Evolutionary conservation across 345 rosid genomes (phyloP).

Genomic region (Gossypium anomalum): DNA sequence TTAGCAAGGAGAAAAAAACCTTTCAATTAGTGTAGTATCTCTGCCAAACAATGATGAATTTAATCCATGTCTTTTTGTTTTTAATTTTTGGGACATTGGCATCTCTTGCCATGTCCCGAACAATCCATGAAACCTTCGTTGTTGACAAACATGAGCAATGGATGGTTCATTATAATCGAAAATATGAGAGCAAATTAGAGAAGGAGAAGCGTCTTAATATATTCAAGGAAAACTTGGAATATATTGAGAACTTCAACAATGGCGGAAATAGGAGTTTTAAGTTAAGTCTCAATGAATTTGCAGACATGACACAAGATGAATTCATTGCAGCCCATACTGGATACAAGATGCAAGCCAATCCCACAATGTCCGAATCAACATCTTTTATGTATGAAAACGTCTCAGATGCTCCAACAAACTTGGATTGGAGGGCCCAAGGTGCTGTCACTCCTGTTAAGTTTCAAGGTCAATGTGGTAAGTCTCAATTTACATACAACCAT

Average conservation of each 20-base stretch:
- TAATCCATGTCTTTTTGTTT: background rate
- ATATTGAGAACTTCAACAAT: constrained; percentile 50
- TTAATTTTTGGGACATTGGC: constrained; percentile 8
- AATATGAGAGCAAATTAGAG: constrained; percentile 49
- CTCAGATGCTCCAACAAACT: constrained; percentile 13
- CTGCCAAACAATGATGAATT: background rate
- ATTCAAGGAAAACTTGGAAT: constrained; percentile 45
- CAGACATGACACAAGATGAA: constrained; percentile 67
- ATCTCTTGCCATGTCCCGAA: constrained; percentile 12
- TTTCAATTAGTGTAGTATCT: background rate
- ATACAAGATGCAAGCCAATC: background rate
- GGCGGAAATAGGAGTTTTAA: constrained; percentile 34
- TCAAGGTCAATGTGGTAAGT: constrained; percentile 77
- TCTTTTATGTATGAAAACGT: background rate
- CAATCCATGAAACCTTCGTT: constrained; percentile 16
- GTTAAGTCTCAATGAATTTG: constrained; percentile 52
- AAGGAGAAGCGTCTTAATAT: constrained; percentile 22
- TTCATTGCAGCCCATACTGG: constrained; percentile 16
- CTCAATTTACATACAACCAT: background rate
- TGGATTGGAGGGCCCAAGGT: constrained; percentile 81
- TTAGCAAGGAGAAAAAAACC: background rate
- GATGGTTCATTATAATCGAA: constrained; percentile 41
- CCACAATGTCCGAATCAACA: background rate
- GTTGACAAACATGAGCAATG: constrained; percentile 36
- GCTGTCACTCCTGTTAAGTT: constrained; percentile 77